A percentile compares a stretch with the other conserved stretches of the same genome.
Evolutionary conservation across 2,329 filamentous ascomycete species (phyloP).

Genomic region (Aspergillus sp.): DNA sequence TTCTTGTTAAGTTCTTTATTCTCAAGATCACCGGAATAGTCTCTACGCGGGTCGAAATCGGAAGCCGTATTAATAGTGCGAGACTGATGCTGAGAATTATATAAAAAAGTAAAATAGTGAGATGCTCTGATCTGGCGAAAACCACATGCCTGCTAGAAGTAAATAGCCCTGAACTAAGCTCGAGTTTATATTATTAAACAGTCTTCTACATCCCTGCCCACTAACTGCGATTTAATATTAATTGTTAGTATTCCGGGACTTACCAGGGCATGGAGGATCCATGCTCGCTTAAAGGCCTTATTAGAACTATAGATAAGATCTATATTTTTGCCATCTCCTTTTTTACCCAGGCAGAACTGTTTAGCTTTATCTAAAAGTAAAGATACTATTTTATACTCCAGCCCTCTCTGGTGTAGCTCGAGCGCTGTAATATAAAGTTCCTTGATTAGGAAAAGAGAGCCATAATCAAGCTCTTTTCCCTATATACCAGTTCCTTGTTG

Average conservation of each 20-base stretch:
- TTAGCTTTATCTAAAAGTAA: slow-evolving; percentile 29
- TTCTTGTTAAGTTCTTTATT: slow-evolving; percentile 11
- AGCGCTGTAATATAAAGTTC: slow-evolving; percentile 20
- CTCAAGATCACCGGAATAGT: slow-evolving; percentile 14
- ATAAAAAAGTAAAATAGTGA: slow-evolving; percentile 20
- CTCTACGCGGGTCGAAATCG: slow-evolving; percentile 17
- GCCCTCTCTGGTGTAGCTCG: background rate
- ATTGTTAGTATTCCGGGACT: slow-evolving; percentile 17
- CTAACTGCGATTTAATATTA: slow-evolving; percentile 15
- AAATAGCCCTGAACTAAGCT: slow-evolving; percentile 7
- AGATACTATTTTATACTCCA: slow-evolving; percentile 15
- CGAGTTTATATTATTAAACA: slow-evolving; percentile 8
- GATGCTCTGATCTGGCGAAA: slow-evolving; percentile 22
- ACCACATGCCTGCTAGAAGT: slow-evolving; percentile 26
- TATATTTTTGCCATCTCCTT: background rate
- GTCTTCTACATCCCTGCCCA: slow-evolving; percentile 18
- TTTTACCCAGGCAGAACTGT: slow-evolving; percentile 3
- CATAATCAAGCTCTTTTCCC: slow-evolving; percentile 28
- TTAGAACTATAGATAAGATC: background rate
- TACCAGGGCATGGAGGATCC: slow-evolving; percentile 20
- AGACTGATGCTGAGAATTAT: slow-evolving; percentile 18
- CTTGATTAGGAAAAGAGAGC: slow-evolving; percentile 32
- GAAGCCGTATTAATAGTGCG: slow-evolving; percentile 10
- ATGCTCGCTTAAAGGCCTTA: slow-evolving; percentile 12
- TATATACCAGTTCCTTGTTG: slow-evolving; percentile 30